Base-by-base conservation (phyloP, 2,329 filamentous ascomycete species). In the Talaromyces atroroseus region DNA sequence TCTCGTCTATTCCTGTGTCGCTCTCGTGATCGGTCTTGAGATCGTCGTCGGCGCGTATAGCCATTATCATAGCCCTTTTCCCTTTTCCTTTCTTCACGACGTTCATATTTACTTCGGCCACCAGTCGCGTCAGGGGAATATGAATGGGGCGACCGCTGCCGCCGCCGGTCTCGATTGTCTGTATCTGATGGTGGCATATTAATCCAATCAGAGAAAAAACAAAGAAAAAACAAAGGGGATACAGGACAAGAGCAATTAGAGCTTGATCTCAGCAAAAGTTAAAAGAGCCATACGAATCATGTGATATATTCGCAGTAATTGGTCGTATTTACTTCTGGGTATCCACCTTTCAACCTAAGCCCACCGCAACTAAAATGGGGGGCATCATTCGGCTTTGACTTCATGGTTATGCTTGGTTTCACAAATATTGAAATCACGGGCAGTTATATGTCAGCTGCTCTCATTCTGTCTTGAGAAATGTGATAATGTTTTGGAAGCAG, bases 401-500 rank as follows among this genome's bases (percentile, higher is more conserved):
- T 16, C 32, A 36, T 14, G 12, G 8, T 5, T 36, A 5, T 36
- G 32, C 32, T 36, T 16, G 14, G 14, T 36, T 36, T 34, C 46
- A 3, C 32, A 40, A 7, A 36, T 18, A 46, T 34, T 2, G 14
- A 10, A 34, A 49, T 21, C 49, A 55, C 51, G 47, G 44, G 58
- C 10, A 59, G 24, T 59, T 45, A 34, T 3, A 54, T 51, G 36
- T 14, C 34, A 29, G 26, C 56, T 61, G 57, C 60, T 63, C 60
- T 29, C 2, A 11, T 21, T 32, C 11, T 11, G 29, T 62, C 59
- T 44, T 62, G 65, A 67, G 63, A 54, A 59, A 74, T 74, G 70
- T 65, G 64, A 68, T 62, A 63, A 79, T 80, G 76, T 68, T 78
- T 56, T 80, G 75, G 69, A 79, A 76, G 64, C 62, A 72, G 29